These are phyloP conservation scores for Diplodia intermedia DNA, from an alignment of 2,329 filamentous ascomycete species.

Conservation along the genomic window DNA sequence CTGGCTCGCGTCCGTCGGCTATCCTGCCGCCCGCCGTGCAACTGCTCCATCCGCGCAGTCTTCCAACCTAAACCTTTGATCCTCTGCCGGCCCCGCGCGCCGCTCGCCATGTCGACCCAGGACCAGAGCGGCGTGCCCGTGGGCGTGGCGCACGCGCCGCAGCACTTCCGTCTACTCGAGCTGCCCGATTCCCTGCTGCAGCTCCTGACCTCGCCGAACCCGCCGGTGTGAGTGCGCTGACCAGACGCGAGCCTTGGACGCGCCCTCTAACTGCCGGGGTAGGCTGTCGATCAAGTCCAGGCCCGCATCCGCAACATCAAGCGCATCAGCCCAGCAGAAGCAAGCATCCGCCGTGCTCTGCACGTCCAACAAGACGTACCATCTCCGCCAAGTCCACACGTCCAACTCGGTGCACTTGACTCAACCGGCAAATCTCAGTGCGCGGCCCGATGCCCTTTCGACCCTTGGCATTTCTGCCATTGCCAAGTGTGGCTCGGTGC, in stretches of 20 bases:
- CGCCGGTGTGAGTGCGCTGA: conserved; percentile 47
- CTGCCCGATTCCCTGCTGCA: conserved; percentile 64
- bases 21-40: conserved; percentile 35
- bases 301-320: conserved; percentile 36
- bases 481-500: conserved; percentile 53
- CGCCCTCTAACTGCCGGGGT: conserved; percentile 35
- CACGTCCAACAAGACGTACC: conserved; percentile 63
- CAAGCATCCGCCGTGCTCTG: conserved; percentile 62
- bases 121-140: conserved; percentile 51
- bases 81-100: not conserved
- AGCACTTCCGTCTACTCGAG: conserved; percentile 66
- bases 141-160: conserved; percentile 53
- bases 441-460: conserved; percentile 41
- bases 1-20: conserved; percentile 11
- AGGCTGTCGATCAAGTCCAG: conserved; percentile 49
- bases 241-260: conserved; percentile 35
- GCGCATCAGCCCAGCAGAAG: conserved; percentile 30
- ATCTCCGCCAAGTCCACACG: conserved; percentile 69
- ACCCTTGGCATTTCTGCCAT: conserved; percentile 50
- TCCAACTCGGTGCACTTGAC: conserved; percentile 68
- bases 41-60: conserved; percentile 34
- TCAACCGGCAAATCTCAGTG: conserved; percentile 50
- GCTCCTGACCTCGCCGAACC: conserved; percentile 58
- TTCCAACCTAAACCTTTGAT: conserved; percentile 18
- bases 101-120: conserved; percentile 53